Base-by-base conservation (phyloP, 2,329 filamentous ascomycete genomes). In the Chaetomium olivaceum region DNA sequence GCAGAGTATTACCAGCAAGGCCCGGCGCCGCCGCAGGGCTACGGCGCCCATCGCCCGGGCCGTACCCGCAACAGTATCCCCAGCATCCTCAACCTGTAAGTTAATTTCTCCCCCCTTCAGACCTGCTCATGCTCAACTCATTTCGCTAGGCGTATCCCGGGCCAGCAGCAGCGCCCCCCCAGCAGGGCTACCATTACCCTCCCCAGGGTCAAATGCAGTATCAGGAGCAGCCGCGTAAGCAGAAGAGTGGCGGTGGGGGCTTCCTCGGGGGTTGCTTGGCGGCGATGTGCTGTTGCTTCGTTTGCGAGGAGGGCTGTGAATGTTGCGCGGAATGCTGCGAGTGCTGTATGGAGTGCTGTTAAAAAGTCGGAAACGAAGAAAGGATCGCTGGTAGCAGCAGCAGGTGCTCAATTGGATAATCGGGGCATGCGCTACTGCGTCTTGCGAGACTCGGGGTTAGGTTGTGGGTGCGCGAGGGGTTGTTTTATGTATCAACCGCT, bases 271-370 rank as follows among this genome's bases (percentile, higher is more conserved):
- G 77, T 62, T 83, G 81, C 73, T 73, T 84, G 12, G 82, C 81
- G 31, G 76, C 78, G 16, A 69, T 82, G 48, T 83, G 82, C 73
- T 83, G 81, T 72, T 84, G 82, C 74, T 84, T 81, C 71, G 77
- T 82, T 62, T 80, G 79, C 68, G 82, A 83, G 70, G 79, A 83
- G 70, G 78, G 80, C 61, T 83, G 82, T 73, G 82, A 85, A 70
- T 80, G 80, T 70, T 83, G 81, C 68, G 75, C 76, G 58, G 80
- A 82, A 48, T 83, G 81, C 74, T 79, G 75, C 71, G 77, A 79
- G 65, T 77, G 78, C 70, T 79, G 75, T 62, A 67, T 72, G 62
- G 76, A 77, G 43, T 74, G 73, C 67, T 79, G 75, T 68, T 79
- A 27, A n/a, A n/a, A n/a, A 58, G 48, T 54, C 31, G 58, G 5